Evolutionary conservation across 805 yeast species (phyloP).

Genomic region (Zygosaccharomyces siamensis): DNA sequence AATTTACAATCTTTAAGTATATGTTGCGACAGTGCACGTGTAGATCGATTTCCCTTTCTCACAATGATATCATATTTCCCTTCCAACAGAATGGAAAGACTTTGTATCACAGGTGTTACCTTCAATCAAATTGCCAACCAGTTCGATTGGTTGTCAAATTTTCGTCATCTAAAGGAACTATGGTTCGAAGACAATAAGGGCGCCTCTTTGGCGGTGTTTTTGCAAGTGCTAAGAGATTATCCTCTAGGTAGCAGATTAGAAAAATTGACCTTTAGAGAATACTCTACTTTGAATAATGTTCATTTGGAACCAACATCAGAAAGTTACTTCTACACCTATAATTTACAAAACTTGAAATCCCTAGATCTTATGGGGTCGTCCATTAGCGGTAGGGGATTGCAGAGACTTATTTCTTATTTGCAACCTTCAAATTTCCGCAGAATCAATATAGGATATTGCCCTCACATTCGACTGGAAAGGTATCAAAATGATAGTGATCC

Average conservation of each 20-base stretch:
- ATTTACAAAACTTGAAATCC: conserved; percentile 16
- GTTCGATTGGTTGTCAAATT: conserved; percentile 26
- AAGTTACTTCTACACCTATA: conserved; percentile 12
- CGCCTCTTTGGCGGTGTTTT: conserved; percentile 18
- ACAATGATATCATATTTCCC: conserved; percentile 12
- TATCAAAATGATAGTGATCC: conserved; percentile 6
- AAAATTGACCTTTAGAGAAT: conserved; percentile 31
- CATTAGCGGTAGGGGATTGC: conserved; percentile 25
- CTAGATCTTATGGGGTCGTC: conserved; percentile 32
- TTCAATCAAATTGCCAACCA: conserved; percentile 8
- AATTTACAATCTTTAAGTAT: conserved; percentile 21
- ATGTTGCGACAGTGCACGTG: conserved; percentile 22
- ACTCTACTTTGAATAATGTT: conserved; percentile 9
- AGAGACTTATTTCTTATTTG: conserved; percentile 15
- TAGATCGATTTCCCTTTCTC: conserved; percentile 18
- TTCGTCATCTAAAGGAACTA: conserved; percentile 20
- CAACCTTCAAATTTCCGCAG: conserved; percentile 9
- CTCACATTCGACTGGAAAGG: conserved; percentile 16
- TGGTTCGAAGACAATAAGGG: conserved; percentile 32
- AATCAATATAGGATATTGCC: conserved; percentile 32
- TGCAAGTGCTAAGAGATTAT: conserved; percentile 14
- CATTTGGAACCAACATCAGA: conserved; percentile 17
- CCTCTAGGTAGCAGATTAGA: conserved; percentile 18
- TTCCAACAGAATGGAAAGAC: conserved; percentile 9
- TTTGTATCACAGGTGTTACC: conserved; percentile 24